Evolutionary conservation across 352 stramenopile species (phyloP).

Genomic region (Aphanomyces invadans): DNA sequence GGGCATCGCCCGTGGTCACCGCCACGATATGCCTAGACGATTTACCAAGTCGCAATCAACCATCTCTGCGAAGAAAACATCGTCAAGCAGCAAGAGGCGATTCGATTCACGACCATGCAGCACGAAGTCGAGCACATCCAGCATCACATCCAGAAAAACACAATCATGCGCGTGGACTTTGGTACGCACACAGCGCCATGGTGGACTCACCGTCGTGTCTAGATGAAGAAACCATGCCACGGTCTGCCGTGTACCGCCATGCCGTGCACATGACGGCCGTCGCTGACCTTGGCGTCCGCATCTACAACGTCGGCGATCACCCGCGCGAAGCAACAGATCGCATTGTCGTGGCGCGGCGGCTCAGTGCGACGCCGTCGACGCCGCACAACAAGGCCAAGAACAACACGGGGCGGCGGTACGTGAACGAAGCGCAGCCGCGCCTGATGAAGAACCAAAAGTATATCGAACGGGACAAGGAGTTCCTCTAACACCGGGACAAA

Average conservation of each 20-base stretch:
- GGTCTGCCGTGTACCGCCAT: constrained; percentile 67
- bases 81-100: constrained; percentile 40
- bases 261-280: constrained; percentile 50
- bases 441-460: constrained; percentile 22
- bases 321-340: constrained; percentile 39
- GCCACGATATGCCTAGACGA: neutral
- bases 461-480: constrained; percentile 17
- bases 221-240: constrained; percentile 16
- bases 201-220: neutral
- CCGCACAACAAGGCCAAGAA: constrained; percentile 17
- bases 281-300: constrained; percentile 64
- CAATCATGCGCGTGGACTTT: constrained; percentile 5
- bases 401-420: neutral
- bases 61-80: constrained; percentile 53
- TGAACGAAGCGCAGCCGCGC: constrained; percentile 8
- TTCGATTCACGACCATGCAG: constrained; percentile 59
- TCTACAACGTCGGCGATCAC: constrained; percentile 61
- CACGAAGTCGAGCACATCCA: constrained; percentile 78
- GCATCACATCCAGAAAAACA: constrained; percentile 46
- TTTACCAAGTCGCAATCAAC: constrained; percentile 37
- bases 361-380: neutral
- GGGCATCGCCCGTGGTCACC: neutral
- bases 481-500: neutral
- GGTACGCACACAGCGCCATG: neutral
- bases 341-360: constrained; percentile 39